phyloP scores from a whole-genome alignment of 768 basidiomycete species.

The Exsudoporus frostii region DNA sequence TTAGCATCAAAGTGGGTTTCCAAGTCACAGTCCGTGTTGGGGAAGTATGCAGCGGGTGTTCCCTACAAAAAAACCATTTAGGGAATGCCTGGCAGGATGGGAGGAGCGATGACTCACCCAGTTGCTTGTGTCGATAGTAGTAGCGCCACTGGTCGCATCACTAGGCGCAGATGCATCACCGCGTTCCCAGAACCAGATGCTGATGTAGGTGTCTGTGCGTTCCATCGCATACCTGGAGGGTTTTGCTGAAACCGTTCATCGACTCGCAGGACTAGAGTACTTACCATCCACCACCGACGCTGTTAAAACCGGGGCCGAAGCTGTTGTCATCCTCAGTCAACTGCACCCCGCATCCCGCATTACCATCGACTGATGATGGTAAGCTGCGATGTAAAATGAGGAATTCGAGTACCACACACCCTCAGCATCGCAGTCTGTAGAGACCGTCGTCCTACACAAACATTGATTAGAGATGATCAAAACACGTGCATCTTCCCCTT shows the following conservation, averaged over 20 bases:
- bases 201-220: conserved; percentile 33
- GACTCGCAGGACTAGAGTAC: background rate
- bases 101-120: conserved; percentile 18
- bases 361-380: conserved; percentile 23
- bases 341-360: conserved; percentile 38
- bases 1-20: conserved; percentile 34
- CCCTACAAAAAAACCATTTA: conserved; percentile 17
- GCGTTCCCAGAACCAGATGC: conserved; percentile 42
- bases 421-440: conserved; percentile 23
- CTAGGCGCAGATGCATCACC: conserved; percentile 29
- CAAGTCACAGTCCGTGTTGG: conserved; percentile 40
- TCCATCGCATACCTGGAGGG: conserved; percentile 38
- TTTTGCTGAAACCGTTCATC: background rate
- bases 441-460: conserved; percentile 15
- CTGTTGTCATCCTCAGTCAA: conserved; percentile 24
- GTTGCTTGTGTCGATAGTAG: conserved; percentile 15
- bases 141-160: conserved; percentile 28
- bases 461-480: background rate
- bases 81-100: background rate
- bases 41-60: conserved; percentile 35
- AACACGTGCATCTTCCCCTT: background rate
- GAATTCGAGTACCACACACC: conserved; percentile 9
- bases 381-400: background rate
- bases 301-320: conserved; percentile 30
- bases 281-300: conserved; percentile 40